Evolutionary conservation across 1,284 basidiomycete species (phyloP).

Genomic region (Porodaedalea pini): DNA sequence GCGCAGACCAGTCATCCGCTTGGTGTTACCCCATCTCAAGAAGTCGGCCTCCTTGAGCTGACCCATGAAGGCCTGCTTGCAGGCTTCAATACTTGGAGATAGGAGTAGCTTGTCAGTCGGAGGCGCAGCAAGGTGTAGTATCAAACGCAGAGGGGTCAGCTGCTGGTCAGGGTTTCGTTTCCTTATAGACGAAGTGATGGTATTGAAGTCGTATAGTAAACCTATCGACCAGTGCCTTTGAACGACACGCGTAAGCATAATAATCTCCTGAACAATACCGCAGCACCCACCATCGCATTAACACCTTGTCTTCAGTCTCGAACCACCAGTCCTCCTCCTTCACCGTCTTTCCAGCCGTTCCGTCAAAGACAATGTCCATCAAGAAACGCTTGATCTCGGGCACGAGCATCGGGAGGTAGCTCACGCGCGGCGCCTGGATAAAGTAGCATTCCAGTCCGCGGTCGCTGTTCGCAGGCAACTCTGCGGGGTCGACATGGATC

Average conservation of each 20-base stretch:
- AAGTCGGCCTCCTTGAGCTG: conserved; percentile 95
- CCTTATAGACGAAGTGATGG: conserved; percentile 53
- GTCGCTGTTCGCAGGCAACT: conserved; percentile 83
- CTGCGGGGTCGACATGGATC: conserved; percentile 79
- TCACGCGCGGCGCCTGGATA: conserved; percentile 82
- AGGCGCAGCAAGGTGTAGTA: conserved; percentile 82
- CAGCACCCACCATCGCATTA: conserved; percentile 76
- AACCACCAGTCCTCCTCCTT: conserved; percentile 95
- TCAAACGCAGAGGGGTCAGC: conserved; percentile 65
- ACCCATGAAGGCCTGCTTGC: conserved; percentile 89
- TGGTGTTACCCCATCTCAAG: conserved; percentile 90
- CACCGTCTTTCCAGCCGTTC: conserved; percentile 62
- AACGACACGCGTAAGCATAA: background rate
- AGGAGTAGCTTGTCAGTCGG: conserved; percentile 83
- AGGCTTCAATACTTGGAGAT: conserved; percentile 73
- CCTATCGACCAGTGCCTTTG: conserved; percentile 98
- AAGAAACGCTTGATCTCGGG: conserved; percentile 83
- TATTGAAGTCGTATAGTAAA: conserved; percentile 82
- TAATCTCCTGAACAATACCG: background rate
- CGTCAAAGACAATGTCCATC: conserved; percentile 86
- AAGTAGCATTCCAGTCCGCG: conserved; percentile 84
- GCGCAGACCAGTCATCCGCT: conserved; percentile 83
- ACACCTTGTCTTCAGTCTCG: conserved; percentile 70
- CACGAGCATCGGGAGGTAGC: conserved; percentile 87
- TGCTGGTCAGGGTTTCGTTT: conserved; percentile 41